Evolutionary conservation across 2,329 filamentous ascomycete genomes (phyloP).

Genomic region (Teratosphaeria epicoccoides): DNA sequence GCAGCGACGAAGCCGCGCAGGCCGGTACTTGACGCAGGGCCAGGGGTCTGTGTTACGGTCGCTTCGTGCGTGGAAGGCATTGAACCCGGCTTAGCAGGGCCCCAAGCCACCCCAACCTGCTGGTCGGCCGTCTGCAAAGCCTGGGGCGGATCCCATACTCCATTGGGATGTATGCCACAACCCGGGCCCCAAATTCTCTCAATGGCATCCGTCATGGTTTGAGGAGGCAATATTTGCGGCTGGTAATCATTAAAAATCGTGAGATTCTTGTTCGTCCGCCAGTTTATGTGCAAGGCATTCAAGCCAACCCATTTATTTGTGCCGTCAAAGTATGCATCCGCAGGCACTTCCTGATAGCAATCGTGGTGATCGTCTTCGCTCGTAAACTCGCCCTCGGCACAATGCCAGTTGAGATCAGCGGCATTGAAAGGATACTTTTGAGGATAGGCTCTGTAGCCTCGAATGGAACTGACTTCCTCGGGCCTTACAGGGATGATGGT

Average conservation of each 20-base stretch:
- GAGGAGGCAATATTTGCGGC: background rate
- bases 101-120: background rate
- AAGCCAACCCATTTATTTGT: background rate
- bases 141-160: background rate
- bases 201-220: background rate
- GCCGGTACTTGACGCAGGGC: background rate
- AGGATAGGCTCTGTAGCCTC: background rate
- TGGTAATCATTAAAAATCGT: background rate
- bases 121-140: background rate
- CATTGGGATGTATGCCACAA: background rate
- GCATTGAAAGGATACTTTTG: background rate
- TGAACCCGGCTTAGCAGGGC: background rate
- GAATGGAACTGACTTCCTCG: background rate
- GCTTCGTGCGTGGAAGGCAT: background rate
- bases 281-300: background rate
- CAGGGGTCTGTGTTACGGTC: background rate
- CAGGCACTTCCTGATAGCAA: background rate
- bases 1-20: background rate
- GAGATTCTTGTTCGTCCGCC: background rate
- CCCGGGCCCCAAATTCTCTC: background rate
- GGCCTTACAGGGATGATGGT: conserved; percentile 5
- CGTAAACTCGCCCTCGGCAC: background rate
- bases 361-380: background rate
- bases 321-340: background rate
- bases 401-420: background rate